These are phyloP conservation scores for Prunus fruticosa DNA, from an alignment of 306 rosid species.

Conservation along the genomic window DNA sequence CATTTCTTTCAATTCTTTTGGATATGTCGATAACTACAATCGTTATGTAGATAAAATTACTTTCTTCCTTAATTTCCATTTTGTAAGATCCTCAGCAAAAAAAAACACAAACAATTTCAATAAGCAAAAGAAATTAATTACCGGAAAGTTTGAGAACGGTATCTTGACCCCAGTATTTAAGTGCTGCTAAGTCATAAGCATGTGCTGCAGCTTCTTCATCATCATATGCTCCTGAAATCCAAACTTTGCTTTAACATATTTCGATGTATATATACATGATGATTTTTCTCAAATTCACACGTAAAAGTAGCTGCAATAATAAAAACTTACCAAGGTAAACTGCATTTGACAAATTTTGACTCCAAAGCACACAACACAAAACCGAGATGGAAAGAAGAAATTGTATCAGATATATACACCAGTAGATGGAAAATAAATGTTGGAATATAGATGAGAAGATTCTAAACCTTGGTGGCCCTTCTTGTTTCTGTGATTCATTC, in stretches of 20 bases:
- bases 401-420: not conserved
- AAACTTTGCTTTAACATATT: not conserved
- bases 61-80: not conserved
- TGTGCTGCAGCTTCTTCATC: slow-evolving; percentile 35
- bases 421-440: not conserved
- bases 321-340: slow-evolving; percentile 67
- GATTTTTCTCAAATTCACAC: not conserved
- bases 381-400: not conserved
- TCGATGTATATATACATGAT: not conserved
- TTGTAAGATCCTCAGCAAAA: not conserved
- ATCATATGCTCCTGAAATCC: slow-evolving; percentile 32
- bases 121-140: not conserved
- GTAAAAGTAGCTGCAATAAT: not conserved
- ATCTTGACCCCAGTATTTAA: slow-evolving; percentile 37
- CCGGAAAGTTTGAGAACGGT: slow-evolving; percentile 47
- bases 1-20: slow-evolving; percentile 40
- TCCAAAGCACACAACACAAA: not conserved
- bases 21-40: slow-evolving; percentile 28
- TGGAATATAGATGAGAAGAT: not conserved
- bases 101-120: not conserved
- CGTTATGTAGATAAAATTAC: not conserved
- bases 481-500: slow-evolving; percentile 78
- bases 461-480: slow-evolving; percentile 75
- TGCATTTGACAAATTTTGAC: too few relatives aligned
- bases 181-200: slow-evolving; percentile 41